Conservation (phyloP, 75 land plant genomes). For the Chamaecyparis obtusa region DNA sequence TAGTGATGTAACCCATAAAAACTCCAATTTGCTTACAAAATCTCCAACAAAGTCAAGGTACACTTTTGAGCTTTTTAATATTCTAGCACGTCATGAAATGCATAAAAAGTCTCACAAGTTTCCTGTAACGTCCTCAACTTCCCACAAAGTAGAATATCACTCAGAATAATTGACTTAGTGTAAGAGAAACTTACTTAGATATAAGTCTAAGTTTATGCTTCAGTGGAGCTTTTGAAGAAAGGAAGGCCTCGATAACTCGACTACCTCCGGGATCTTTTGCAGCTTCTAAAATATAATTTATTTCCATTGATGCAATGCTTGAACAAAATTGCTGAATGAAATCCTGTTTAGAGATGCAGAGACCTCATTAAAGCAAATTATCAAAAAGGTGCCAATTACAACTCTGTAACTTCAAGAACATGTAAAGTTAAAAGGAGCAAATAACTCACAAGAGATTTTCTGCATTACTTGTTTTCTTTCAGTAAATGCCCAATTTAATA, state of each 20-base stretch:
- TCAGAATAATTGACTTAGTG: background rate
- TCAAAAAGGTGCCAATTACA: background rate
- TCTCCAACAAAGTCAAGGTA: background rate
- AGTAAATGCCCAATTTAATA: background rate
- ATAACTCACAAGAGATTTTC: background rate
- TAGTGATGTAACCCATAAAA: background rate
- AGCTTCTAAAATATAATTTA: conserved; percentile 50
- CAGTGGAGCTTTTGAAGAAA: conserved; percentile 57
- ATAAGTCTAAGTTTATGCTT: conserved; percentile 72
- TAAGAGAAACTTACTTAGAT: conserved; percentile 47
- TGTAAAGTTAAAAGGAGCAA: background rate
- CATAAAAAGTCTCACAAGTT: background rate
- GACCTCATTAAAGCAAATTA: background rate
- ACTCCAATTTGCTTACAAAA: background rate
- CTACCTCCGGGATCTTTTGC: conserved; percentile 83
- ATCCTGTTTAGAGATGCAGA: conserved; percentile 9
- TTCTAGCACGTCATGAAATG: background rate
- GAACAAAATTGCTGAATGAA: conserved; percentile 57
- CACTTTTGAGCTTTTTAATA: background rate
- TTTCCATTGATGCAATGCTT: conserved; percentile 69
- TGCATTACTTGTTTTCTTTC: background rate
- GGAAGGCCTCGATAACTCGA: conserved; percentile 80
- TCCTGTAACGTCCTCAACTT: background rate
- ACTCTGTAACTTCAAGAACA: background rate
- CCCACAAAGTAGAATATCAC: background rate